phyloP scores from a whole-genome alignment of 306 rosid genomes.

The Dryas octopetala region DNA sequence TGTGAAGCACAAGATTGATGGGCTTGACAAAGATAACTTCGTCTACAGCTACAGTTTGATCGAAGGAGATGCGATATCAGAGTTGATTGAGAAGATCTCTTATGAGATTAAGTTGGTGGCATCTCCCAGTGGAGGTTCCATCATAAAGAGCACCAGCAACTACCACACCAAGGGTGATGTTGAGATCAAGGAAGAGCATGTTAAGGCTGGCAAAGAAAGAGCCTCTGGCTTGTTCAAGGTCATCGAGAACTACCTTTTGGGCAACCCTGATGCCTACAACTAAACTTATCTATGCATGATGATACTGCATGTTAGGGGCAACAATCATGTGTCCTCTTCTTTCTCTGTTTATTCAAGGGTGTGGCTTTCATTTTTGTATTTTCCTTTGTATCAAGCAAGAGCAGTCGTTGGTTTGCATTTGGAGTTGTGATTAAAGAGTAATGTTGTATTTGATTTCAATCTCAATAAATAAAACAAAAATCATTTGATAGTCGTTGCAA shows the following conservation, averaged over 20 bases:
- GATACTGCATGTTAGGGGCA: too few species aligned
- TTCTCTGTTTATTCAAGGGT: neutral
- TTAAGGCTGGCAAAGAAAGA: constrained; percentile 29
- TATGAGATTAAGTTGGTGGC: constrained; percentile 36
- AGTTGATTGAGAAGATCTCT: constrained; percentile 40
- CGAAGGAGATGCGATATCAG: constrained; percentile 39
- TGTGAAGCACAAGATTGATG: constrained; percentile 41
- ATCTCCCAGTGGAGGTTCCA: constrained; percentile 35
- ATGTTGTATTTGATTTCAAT: too few species aligned
- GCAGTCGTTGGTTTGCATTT: neutral
- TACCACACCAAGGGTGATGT: constrained; percentile 33
- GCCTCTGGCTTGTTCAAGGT: constrained; percentile 31
- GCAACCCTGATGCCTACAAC: constrained; percentile 33
- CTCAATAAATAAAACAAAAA: too few species aligned
- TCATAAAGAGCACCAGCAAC: constrained; percentile 29
- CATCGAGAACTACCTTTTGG: constrained; percentile 28
- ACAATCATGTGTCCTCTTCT: too few species aligned
- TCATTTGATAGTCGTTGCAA: too few species aligned
- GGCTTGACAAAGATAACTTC: constrained; percentile 31
- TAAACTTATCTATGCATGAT: neutral
- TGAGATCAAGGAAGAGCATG: constrained; percentile 18
- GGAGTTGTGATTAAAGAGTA: too few species aligned
- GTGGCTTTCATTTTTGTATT: too few species aligned
- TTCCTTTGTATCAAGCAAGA: too few species aligned
- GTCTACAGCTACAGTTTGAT: constrained; percentile 45